Conservation (phyloP, 352 stramenopile species). For the Globisporangium polare region DNA sequence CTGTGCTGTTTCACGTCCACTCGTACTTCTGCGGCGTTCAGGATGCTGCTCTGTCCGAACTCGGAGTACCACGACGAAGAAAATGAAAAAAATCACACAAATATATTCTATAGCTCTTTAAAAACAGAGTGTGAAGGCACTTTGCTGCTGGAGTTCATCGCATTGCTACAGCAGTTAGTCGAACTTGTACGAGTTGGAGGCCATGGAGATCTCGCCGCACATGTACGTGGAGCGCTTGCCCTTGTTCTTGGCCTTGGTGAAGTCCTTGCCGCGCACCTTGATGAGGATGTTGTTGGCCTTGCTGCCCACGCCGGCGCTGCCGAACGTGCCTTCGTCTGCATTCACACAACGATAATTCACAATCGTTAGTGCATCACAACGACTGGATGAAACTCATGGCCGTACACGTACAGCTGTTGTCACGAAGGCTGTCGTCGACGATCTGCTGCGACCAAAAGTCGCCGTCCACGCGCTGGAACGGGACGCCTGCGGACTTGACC, state of each 20-base stretch:
- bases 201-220: slow-evolving; percentile 92
- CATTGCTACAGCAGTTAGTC: slow-evolving; percentile 22
- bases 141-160: neutral
- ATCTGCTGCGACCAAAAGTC: slow-evolving; percentile 94
- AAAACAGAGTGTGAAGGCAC: slow-evolving; percentile 5
- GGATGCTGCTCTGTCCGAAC: slow-evolving; percentile 15
- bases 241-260: slow-evolving; percentile 99
- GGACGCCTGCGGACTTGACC: slow-evolving; percentile 84
- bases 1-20: neutral
- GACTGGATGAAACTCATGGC: neutral
- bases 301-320: slow-evolving; percentile 92
- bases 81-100: neutral
- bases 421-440: slow-evolving; percentile 91
- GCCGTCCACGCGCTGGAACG: slow-evolving; percentile 98
- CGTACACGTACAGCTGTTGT: slow-evolving; percentile 93
- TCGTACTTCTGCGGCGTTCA: neutral
- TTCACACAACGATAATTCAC: neutral
- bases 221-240: slow-evolving; percentile 97
- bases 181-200: slow-evolving; percentile 94
- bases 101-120: slow-evolving; percentile 22
- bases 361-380: neutral
- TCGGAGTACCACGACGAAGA: neutral
- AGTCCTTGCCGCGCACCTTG: slow-evolving; percentile 98
- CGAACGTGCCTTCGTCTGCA: slow-evolving; percentile 95
- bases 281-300: slow-evolving; percentile 98